These are phyloP conservation scores for Xerocomellus chrysenteron DNA, from an alignment of 768 basidiomycete genomes.

Conservation along the genomic window DNA sequence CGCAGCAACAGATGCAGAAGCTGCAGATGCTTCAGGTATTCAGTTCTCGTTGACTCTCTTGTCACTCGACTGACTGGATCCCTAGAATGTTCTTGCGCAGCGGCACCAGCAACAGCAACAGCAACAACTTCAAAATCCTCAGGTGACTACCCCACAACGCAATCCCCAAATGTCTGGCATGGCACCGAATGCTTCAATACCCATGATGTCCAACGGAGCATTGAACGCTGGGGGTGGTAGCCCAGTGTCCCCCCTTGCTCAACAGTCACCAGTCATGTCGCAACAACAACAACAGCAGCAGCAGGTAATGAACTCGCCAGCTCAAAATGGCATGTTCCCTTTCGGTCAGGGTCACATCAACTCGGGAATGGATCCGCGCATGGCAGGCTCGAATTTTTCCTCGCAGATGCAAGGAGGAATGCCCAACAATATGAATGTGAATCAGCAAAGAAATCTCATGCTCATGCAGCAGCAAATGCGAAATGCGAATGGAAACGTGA, in stretches of 20 bases:
- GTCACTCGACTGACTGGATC: slow-evolving; percentile 6
- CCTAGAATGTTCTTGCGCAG: slow-evolving; percentile 18
- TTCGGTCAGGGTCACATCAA: slow-evolving; percentile 26
- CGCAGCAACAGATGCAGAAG: slow-evolving; percentile 59
- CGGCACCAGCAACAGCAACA: slow-evolving; percentile 37
- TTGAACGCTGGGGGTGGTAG: slow-evolving; percentile 26
- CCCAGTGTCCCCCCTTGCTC: slow-evolving; percentile 30
- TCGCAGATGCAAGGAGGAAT: slow-evolving; percentile 32
- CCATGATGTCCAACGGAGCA: slow-evolving; percentile 25
- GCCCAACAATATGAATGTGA: slow-evolving; percentile 26
- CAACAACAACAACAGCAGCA: slow-evolving; percentile 22
- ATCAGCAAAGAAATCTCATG: slow-evolving; percentile 48
- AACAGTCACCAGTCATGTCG: slow-evolving; percentile 31
- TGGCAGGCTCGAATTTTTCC: slow-evolving; percentile 27
- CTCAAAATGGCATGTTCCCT: slow-evolving; percentile 34
- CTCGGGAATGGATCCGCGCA: slow-evolving; percentile 32
- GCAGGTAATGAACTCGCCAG: slow-evolving; percentile 27
- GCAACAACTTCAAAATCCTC: slow-evolving; percentile 31
- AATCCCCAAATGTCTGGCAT: slow-evolving; percentile 32
- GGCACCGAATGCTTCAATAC: slow-evolving; percentile 28
- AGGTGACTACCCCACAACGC: slow-evolving; percentile 23
- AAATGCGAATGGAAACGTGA: slow-evolving; percentile 27
- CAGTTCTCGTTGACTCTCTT: neutral
- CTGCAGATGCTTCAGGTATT: slow-evolving; percentile 53
- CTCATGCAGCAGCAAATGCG: slow-evolving; percentile 39